These are phyloP conservation scores for Euptelea pleiosperma DNA, from an alignment of 164 flowering plant genomes.

Conservation along the genomic window DNA sequence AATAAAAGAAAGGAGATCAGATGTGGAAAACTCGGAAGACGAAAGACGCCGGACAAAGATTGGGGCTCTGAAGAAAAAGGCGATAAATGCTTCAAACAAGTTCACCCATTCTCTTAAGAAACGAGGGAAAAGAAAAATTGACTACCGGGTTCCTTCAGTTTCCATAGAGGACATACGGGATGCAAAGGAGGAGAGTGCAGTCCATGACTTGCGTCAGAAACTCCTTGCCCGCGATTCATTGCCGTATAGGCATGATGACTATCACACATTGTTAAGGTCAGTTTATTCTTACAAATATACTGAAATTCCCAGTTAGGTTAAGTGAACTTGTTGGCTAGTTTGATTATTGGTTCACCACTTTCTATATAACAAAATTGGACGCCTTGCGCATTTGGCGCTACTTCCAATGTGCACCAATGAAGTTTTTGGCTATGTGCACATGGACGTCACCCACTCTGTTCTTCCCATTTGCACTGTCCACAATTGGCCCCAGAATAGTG, in stretches of 20 bases:
- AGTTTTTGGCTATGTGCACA: no score
- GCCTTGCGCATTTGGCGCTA: no score
- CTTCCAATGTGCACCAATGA: no score
- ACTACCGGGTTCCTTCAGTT: conserved; percentile 62
- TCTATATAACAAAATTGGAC: no score
- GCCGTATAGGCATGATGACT: conserved; percentile 84
- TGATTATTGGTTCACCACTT: background rate
- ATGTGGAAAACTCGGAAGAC: conserved; percentile 74
- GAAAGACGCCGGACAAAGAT: conserved; percentile 75
- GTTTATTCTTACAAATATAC: background rate
- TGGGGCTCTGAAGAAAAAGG: conserved; percentile 76
- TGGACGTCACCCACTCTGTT: no score
- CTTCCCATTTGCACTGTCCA: no score
- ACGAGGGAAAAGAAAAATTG: conserved; percentile 75
- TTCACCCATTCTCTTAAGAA: conserved; percentile 89
- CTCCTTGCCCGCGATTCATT: conserved; percentile 56
- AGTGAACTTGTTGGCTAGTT: conserved; percentile 3
- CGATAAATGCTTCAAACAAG: conserved; percentile 78
- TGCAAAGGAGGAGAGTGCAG: conserved; percentile 77
- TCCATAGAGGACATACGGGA: conserved; percentile 82
- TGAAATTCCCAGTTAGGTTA: background rate
- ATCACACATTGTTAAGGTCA: conserved; percentile 77
- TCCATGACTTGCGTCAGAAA: conserved; percentile 62
- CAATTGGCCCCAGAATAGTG: no score
- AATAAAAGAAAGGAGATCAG: conserved; percentile 61